Conservation (phyloP, 2,329 filamentous ascomycete species). For the Hymenoscyphus fraxineus region DNA sequence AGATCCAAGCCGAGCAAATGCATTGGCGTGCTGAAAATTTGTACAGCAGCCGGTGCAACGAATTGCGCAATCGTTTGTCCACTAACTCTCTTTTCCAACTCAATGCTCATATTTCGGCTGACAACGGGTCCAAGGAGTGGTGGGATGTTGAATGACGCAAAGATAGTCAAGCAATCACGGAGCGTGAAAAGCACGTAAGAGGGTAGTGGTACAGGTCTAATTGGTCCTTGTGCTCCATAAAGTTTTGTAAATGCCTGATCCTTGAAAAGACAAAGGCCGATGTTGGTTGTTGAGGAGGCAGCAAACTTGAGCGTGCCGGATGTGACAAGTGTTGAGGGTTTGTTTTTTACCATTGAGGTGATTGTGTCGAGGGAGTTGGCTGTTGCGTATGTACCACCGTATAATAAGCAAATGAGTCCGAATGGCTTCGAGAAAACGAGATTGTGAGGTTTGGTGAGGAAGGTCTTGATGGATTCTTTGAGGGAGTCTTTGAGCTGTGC, state of each 20-base stretch:
- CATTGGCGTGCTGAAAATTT: slow-evolving; percentile 76
- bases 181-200: slow-evolving; percentile 76
- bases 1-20: slow-evolving; percentile 82
- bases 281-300: slow-evolving; percentile 76
- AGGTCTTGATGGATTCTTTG: slow-evolving; percentile 50
- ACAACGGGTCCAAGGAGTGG: slow-evolving; percentile 70
- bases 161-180: slow-evolving; percentile 84
- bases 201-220: slow-evolving; percentile 59
- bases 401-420: slow-evolving; percentile 68
- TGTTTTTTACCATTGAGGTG: slow-evolving; percentile 58
- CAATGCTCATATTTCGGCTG: slow-evolving; percentile 49
- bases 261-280: slow-evolving; percentile 84
- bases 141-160: slow-evolving; percentile 88
- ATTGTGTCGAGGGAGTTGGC: slow-evolving; percentile 84
- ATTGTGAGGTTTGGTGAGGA: slow-evolving; percentile 57
- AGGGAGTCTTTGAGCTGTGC: slow-evolving; percentile 57
- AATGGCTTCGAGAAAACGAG: slow-evolving; percentile 65
- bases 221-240: slow-evolving; percentile 62
- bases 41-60: slow-evolving; percentile 71
- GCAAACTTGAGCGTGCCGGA: slow-evolving; percentile 76
- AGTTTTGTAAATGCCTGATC: slow-evolving; percentile 80
- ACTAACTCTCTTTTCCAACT: slow-evolving; percentile 47
- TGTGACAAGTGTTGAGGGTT: slow-evolving; percentile 60
- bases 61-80: slow-evolving; percentile 73
- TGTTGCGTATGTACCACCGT: slow-evolving; percentile 84